These are phyloP conservation scores for Hymenoscyphus scutula DNA, from an alignment of 2,329 filamentous ascomycete species.

Conservation along the genomic window DNA sequence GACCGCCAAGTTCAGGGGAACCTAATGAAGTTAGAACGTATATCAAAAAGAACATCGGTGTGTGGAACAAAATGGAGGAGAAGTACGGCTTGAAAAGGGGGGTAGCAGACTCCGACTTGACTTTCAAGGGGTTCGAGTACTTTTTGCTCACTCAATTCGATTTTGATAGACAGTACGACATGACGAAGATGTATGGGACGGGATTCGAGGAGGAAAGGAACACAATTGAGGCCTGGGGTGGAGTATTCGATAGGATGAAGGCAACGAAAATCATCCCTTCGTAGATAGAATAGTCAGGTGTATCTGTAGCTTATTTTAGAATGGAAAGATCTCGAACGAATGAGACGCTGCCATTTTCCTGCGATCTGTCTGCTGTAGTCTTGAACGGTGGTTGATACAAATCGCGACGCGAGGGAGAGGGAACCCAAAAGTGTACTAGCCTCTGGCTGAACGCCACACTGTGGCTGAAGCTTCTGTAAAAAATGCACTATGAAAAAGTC, in stretches of 20 bases:
- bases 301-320: too few relatives aligned
- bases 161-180: constrained; percentile 45
- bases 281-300: not conserved
- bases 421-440: too few relatives aligned
- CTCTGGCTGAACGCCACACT: too few relatives aligned
- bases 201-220: constrained; percentile 43
- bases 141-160: constrained; percentile 44
- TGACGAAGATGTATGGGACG: constrained; percentile 42
- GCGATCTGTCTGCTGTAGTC: too few relatives aligned
- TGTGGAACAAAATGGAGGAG: constrained; percentile 37
- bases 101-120: constrained; percentile 39
- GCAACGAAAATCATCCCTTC: constrained; percentile 41
- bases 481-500: too few relatives aligned
- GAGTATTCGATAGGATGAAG: constrained; percentile 45
- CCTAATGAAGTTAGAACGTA: constrained; percentile 37
- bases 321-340: too few relatives aligned
- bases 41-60: constrained; percentile 35
- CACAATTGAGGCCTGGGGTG: constrained; percentile 40
- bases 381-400: too few relatives aligned
- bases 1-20: constrained; percentile 30
- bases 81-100: constrained; percentile 41
- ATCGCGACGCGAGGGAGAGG: too few relatives aligned
- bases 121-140: constrained; percentile 41
- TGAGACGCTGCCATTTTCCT: too few relatives aligned
- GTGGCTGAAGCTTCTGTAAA: too few relatives aligned